phyloP scores from a whole-genome alignment of 75 land plant genomes.

The Pseudotsuga menziesii region DNA sequence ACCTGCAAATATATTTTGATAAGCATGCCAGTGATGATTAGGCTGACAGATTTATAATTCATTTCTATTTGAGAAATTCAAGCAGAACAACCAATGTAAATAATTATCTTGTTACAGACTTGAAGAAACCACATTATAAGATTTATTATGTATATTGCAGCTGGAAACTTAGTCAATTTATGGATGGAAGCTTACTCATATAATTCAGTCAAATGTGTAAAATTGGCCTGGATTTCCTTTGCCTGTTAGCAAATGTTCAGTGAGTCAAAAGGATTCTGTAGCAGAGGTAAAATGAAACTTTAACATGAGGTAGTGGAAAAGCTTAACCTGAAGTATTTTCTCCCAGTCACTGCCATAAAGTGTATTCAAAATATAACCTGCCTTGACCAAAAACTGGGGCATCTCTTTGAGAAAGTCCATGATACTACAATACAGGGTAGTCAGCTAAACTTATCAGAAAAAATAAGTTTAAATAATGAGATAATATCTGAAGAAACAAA shows the following conservation, averaged over 20 bases:
- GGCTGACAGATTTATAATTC: background rate
- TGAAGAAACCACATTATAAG: background rate
- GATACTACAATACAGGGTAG: slow-evolving; percentile 29
- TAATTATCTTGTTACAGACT: background rate
- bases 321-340: slow-evolving; percentile 74
- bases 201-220: slow-evolving; percentile 63
- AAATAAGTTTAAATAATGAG: background rate
- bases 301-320: background rate
- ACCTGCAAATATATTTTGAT: slow-evolving; percentile 17
- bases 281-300: background rate
- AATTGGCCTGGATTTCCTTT: slow-evolving; percentile 72
- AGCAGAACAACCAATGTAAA: background rate
- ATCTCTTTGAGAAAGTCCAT: slow-evolving; percentile 84
- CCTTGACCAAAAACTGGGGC: slow-evolving; percentile 68
- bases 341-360: slow-evolving; percentile 79
- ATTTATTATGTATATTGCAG: background rate
- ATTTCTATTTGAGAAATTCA: background rate
- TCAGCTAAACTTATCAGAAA: background rate
- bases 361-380: slow-evolving; percentile 38
- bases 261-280: background rate
- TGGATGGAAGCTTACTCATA: slow-evolving; percentile 51
- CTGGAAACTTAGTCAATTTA: background rate
- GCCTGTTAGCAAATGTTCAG: slow-evolving; percentile 27
- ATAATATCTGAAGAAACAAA: background rate
- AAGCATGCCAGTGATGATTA: too few species aligned